These are phyloP conservation scores for Calonectria pauciramosa DNA, from an alignment of 2,329 filamentous ascomycete genomes.

Conservation along the genomic window DNA sequence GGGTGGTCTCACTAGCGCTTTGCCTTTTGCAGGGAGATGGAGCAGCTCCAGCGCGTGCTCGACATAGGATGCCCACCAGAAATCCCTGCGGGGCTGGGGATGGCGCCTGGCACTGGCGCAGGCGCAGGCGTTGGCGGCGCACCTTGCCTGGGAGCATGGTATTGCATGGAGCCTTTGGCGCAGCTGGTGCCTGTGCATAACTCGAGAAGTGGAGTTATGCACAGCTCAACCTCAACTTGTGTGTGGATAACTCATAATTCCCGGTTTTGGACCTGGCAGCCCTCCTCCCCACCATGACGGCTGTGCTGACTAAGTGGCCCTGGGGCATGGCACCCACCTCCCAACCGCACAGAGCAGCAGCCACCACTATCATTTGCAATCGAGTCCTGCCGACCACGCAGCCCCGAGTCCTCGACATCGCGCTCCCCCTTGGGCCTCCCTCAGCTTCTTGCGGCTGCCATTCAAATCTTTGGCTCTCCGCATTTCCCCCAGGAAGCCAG, in stretches of 20 bases:
- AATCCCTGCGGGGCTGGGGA: conserved; percentile 25
- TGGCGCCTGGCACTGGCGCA: conserved; percentile 1
- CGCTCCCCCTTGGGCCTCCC: conserved; percentile 3
- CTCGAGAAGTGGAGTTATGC: background rate
- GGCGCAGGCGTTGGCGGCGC: conserved; percentile 4
- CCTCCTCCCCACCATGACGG: conserved; percentile 10
- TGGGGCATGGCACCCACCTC: conserved; percentile 23
- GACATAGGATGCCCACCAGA: conserved; percentile 16
- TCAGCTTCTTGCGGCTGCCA: conserved; percentile 19
- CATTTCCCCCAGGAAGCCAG: conserved; percentile 13
- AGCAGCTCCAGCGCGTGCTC: conserved; percentile 22
- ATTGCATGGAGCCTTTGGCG: background rate
- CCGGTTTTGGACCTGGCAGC: conserved; percentile 2
- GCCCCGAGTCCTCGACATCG: conserved; percentile 3
- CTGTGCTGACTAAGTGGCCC: conserved; percentile 24
- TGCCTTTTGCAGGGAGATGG: conserved; percentile 21
- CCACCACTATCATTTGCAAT: conserved; percentile 32
- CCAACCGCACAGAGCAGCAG: conserved; percentile 28
- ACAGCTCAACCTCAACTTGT: background rate
- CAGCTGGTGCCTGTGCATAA: conserved; percentile 11
- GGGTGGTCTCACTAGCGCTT: conserved; percentile 29
- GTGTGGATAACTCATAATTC: conserved; percentile 15
- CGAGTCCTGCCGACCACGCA: conserved; percentile 23
- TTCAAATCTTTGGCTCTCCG: conserved; percentile 6
- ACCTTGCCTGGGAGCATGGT: background rate